These are phyloP conservation scores for Cruciata laevipes DNA, from an alignment of 257 asterid species.

Conservation along the genomic window DNA sequence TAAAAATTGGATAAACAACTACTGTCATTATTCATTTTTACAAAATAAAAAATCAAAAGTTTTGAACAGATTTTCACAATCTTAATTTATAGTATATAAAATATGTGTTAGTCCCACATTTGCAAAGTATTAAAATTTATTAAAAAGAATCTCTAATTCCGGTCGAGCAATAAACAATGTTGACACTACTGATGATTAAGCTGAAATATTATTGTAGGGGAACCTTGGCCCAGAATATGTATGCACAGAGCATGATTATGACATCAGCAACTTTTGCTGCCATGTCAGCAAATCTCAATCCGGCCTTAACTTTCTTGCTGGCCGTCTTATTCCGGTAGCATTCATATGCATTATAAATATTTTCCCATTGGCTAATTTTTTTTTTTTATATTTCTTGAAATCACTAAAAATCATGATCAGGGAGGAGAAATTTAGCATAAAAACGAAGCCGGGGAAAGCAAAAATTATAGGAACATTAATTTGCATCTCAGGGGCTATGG, in stretches of 20 bases:
- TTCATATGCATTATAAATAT: too few species aligned
- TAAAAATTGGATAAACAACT: too few species aligned
- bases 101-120: too few species aligned
- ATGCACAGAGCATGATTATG: conserved; percentile 37
- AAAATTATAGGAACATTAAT: conserved; percentile 49
- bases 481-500: conserved; percentile 68
- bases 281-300: conserved; percentile 37
- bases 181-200: not conserved
- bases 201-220: conserved; percentile 31
- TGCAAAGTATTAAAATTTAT: too few species aligned
- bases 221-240: conserved; percentile 43
- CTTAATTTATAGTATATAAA: too few species aligned
- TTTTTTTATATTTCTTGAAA: not conserved
- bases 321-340: conserved; percentile 36
- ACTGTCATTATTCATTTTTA: too few species aligned
- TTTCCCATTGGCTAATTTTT: not conserved
- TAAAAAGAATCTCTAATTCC: too few species aligned
- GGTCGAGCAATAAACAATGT: too few species aligned
- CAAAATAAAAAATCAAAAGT: too few species aligned
- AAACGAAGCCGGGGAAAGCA: conserved; percentile 51
- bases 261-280: conserved; percentile 52
- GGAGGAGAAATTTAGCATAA: conserved; percentile 48
- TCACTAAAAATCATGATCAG: conserved; percentile 17
- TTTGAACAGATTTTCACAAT: too few species aligned
- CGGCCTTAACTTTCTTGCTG: conserved; percentile 43